Percentiles rank a stretch among this genome's conserved stretches.
phyloP scores from a whole-genome alignment of 768 basidiomycete species.

The Tulasnella sp. region DNA sequence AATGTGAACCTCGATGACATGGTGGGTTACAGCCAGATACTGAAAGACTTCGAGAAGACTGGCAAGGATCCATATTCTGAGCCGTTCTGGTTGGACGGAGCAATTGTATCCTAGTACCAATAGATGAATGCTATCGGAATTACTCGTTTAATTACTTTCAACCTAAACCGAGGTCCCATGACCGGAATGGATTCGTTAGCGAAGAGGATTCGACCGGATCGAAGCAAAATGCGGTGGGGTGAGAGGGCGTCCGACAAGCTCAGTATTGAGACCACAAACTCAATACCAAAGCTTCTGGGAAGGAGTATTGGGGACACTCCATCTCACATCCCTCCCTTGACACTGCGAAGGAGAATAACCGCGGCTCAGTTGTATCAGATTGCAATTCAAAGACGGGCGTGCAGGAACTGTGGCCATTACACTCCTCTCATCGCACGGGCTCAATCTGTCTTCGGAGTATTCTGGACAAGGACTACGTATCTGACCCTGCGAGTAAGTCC shows the following conservation, averaged over 20 bases:
- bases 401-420: not conserved
- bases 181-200: not conserved
- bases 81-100: slow-evolving; percentile 7
- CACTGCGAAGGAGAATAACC: not conserved
- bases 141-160: not conserved
- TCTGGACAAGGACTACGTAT: not conserved
- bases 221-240: not conserved
- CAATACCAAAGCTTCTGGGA: not conserved
- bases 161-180: not conserved
- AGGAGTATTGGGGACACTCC: not conserved
- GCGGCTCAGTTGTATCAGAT: not conserved
- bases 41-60: not conserved
- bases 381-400: not conserved
- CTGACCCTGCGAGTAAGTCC: not conserved
- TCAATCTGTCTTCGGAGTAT: not conserved
- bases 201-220: not conserved
- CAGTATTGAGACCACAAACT: not conserved
- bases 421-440: not conserved
- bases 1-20: slow-evolving; percentile 54
- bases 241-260: not conserved
- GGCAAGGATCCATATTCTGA: not conserved
- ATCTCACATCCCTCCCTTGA: not conserved
- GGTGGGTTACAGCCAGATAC: slow-evolving; percentile 34
- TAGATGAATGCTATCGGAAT: not conserved
- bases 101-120: not conserved